Conservation (phyloP, 805 yeast species). For the Candida gorgasii region DNA sequence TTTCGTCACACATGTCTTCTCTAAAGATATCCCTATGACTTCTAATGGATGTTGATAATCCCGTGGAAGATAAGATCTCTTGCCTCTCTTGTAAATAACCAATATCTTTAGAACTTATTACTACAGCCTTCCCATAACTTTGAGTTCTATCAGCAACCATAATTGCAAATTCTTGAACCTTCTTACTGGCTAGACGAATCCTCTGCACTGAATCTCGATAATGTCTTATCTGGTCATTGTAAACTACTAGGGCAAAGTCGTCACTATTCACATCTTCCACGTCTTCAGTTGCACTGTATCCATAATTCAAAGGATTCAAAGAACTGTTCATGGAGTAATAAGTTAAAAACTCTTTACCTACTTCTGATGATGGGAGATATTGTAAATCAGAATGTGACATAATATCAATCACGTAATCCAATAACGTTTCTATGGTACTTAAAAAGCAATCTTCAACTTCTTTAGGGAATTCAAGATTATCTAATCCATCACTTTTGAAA, state of each 20-base stretch:
- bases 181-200: slow-evolving; percentile 62
- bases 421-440: slow-evolving; percentile 44
- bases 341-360: slow-evolving; percentile 24
- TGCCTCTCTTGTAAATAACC: slow-evolving; percentile 54
- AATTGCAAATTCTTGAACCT: slow-evolving; percentile 62
- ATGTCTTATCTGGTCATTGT: slow-evolving; percentile 81
- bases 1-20: slow-evolving; percentile 78
- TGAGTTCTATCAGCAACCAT: slow-evolving; percentile 72
- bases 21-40: slow-evolving; percentile 69
- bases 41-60: slow-evolving; percentile 65
- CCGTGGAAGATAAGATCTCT: slow-evolving; percentile 58
- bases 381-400: slow-evolving; percentile 51
- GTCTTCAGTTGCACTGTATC: slow-evolving; percentile 30
- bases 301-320: slow-evolving; percentile 47
- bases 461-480: slow-evolving; percentile 35
- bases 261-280: slow-evolving; percentile 37
- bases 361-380: slow-evolving; percentile 29
- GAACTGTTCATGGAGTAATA: slow-evolving; percentile 29
- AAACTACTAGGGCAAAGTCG: slow-evolving; percentile 58
- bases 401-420: slow-evolving; percentile 66
- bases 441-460: slow-evolving; percentile 41
- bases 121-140: slow-evolving; percentile 65
- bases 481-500: slow-evolving; percentile 10
- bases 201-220: slow-evolving; percentile 70
- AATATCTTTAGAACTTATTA: slow-evolving; percentile 56